Evolutionary conservation across 1,284 basidiomycete species (phyloP).

Genomic region (Ganoderma multipileum): DNA sequence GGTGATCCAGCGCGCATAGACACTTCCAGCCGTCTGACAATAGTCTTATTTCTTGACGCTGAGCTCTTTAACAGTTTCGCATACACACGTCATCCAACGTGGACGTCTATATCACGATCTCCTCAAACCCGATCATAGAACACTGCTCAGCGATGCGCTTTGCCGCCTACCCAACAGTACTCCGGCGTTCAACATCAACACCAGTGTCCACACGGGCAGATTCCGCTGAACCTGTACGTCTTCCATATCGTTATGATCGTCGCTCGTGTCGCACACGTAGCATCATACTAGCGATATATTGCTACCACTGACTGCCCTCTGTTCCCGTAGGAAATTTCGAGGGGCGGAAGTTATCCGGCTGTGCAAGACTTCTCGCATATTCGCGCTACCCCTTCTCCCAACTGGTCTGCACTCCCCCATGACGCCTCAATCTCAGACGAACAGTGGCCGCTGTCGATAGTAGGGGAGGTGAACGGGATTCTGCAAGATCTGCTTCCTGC

Average conservation of each 20-base stretch:
- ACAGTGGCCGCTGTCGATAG: conserved; percentile 28
- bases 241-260: background rate
- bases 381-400: conserved; percentile 71
- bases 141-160: conserved; percentile 68
- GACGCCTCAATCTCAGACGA: conserved; percentile 21
- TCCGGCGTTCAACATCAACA: conserved; percentile 22
- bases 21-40: background rate
- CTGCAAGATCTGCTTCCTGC: conserved; percentile 16
- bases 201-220: background rate
- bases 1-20: background rate
- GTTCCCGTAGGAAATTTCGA: background rate
- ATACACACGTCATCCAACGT: conserved; percentile 74
- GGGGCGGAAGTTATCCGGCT: conserved; percentile 40
- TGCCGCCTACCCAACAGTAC: conserved; percentile 56
- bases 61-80: conserved; percentile 62
- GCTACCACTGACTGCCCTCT: background rate
- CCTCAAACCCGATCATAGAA: conserved; percentile 81
- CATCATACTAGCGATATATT: background rate
- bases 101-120: conserved; percentile 67
- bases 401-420: conserved; percentile 57
- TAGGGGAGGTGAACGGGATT: conserved; percentile 8
- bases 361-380: conserved; percentile 89
- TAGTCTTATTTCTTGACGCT: background rate
- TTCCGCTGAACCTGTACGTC: conserved; percentile 5
- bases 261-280: background rate